phyloP scores from a whole-genome alignment of 768 basidiomycete species.

The Albatrellus ellisii region DNA sequence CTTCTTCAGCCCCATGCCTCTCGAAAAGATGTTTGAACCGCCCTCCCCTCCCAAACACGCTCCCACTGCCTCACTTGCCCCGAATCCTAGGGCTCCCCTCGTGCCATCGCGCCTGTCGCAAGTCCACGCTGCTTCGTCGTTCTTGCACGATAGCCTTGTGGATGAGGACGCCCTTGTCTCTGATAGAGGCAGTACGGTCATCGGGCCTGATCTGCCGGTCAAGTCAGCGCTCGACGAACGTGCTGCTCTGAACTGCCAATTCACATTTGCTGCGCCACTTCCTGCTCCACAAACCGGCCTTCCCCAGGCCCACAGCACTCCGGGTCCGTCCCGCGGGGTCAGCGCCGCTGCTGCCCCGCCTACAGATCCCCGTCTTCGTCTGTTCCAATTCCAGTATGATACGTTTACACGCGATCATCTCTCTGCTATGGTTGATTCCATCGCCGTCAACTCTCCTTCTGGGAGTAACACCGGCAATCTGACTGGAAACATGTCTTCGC shows the following conservation, averaged over 20 bases:
- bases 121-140: conserved; percentile 18
- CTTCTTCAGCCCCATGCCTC: conserved; percentile 77
- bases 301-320: conserved; percentile 55
- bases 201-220: conserved; percentile 38
- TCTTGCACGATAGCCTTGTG: conserved; percentile 7
- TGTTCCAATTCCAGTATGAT: conserved; percentile 93
- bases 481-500: conserved; percentile 30
- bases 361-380: conserved; percentile 65
- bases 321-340: conserved; percentile 24
- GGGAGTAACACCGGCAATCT: conserved; percentile 32
- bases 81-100: conserved; percentile 12
- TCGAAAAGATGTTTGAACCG: conserved; percentile 91
- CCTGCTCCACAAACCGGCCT: conserved; percentile 17
- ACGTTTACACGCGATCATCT: conserved; percentile 93
- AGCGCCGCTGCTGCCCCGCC: conserved; percentile 22
- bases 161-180: no score
- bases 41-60: conserved; percentile 58
- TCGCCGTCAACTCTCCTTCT: conserved; percentile 69
- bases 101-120: conserved; percentile 26
- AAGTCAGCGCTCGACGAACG: conserved; percentile 27
- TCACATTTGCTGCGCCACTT: conserved; percentile 63
- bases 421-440: conserved; percentile 87
- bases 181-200: no score
- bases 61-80: conserved; percentile 13
- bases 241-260: conserved; percentile 40